Percentiles rank a stretch among this genome's conserved stretches.
Conservation (phyloP, 139 green algal genomes). For the Astrephomene gubernaculifera region DNA sequence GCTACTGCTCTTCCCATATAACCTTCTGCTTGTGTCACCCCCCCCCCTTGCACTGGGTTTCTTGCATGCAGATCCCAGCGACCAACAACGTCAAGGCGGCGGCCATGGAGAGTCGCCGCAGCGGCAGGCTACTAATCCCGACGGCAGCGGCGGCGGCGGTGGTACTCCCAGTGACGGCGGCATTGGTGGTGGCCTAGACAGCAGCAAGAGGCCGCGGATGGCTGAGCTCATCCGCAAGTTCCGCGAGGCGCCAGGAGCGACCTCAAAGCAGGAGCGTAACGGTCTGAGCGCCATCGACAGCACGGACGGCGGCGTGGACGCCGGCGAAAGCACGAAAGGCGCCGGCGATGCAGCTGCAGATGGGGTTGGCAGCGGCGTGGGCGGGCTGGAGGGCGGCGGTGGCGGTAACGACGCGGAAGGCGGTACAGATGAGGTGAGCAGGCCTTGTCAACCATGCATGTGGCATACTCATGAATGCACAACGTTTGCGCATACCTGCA, state of each 20-base stretch:
- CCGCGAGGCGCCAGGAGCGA: background rate
- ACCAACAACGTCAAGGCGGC: background rate
- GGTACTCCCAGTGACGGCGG: background rate
- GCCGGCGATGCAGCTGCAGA: too few relatives aligned
- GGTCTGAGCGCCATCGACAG: background rate
- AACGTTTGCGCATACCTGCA: too few relatives aligned
- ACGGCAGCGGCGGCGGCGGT: background rate
- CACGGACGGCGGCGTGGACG: background rate
- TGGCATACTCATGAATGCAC: too few relatives aligned
- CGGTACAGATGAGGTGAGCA: background rate
- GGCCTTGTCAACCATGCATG: too few relatives aligned
- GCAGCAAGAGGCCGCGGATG: constrained; percentile 4
- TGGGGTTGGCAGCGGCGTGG: too few relatives aligned
- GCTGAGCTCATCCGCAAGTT: constrained; percentile 24
- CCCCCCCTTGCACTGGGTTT: background rate
- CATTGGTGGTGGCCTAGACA: background rate
- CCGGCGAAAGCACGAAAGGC: background rate
- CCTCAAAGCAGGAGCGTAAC: background rate
- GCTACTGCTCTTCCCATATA: too few relatives aligned
- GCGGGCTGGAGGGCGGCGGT: too few relatives aligned
- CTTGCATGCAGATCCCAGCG: background rate
- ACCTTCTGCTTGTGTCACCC: too few relatives aligned
- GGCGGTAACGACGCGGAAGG: too few relatives aligned
- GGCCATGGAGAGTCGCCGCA: background rate
- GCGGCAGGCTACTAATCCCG: background rate